Base-by-base conservation (phyloP, 2,329 filamentous ascomycete genomes). In the Corinectria fuckeliana region DNA sequence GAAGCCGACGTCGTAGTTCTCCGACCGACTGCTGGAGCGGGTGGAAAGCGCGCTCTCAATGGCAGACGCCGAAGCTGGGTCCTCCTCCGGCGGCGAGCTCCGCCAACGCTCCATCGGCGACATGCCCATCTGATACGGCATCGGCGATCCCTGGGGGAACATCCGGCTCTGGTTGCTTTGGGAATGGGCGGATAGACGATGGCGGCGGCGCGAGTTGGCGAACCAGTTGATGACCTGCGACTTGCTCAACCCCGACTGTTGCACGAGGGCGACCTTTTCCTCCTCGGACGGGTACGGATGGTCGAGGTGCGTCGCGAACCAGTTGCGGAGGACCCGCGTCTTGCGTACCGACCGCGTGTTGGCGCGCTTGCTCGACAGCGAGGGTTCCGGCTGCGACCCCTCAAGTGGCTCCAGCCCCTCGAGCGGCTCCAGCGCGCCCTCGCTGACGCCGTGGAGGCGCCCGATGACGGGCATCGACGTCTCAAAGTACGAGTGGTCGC, bases 191-290 rank as follows among this genome's bases (percentile, higher is more conserved):
- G 73, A 67, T 34, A 80, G 69, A 7, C 80, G 77, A 39, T 82
- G 78, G 1, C 81, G 80, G 7, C 82, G 76, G 18, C 81, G 74
- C 1, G 80, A 80, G 62, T 84, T 84, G 20, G 80, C 76, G 62
- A 84, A 83, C 81, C 81, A 84, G 50, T 81, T 81, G 20, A 77
- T 71, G 3, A 83, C 76, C 30, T 81, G 78, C 2, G 74, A 78
- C 49, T 72, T 72, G 18, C 76, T 81, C 14, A 83, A 74, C 1
- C 80, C 81, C 0, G 81, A 81, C 58, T 81, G 73, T 4, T 69
- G 64, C 10, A 75, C 71, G 0, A 84, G 72, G 3, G 65, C 58
- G 0, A 66, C 50, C 51, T 82, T 82, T 50, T 83, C 77, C 8
- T 80, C 75, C 23, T 82, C 79, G 1, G 75, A 76, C 2, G 81